A percentile compares a stretch with the other conserved stretches of the same genome.
Conservation (phyloP, 805 yeast species). For the Suhomyces sp. region DNA sequence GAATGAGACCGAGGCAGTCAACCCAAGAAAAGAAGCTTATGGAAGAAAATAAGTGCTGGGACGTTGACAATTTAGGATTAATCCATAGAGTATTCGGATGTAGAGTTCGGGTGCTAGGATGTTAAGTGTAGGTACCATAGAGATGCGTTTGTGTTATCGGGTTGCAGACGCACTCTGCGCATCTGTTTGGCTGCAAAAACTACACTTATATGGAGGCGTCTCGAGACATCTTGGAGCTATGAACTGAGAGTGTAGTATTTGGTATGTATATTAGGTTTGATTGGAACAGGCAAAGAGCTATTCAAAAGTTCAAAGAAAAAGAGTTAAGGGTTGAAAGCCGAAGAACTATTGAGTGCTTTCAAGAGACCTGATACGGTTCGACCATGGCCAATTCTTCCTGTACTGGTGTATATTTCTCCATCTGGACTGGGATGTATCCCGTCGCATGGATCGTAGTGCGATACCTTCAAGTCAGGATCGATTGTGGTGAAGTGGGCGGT, state of each 20-base stretch:
- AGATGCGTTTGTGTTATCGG: neutral
- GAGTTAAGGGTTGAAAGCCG: neutral
- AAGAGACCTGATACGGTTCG: neutral
- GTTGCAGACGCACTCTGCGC: neutral
- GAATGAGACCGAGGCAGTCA: too few species aligned
- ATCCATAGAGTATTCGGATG: too few species aligned
- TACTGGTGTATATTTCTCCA: neutral
- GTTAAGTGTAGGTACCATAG: neutral
- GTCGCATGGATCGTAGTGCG: slow-evolving; percentile 8
- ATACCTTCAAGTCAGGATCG: slow-evolving; percentile 13
- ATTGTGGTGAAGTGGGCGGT: slow-evolving; percentile 33
- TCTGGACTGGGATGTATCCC: slow-evolving; percentile 4
- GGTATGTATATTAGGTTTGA: neutral
- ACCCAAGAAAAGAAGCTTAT: too few species aligned
- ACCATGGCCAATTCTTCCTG: neutral
- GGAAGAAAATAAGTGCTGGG: too few species aligned
- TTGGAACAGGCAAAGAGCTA: too few species aligned
- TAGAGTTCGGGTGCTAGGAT: too few species aligned
- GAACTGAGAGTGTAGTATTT: neutral
- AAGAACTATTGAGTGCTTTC: neutral
- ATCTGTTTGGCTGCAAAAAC: neutral
- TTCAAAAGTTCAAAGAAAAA: neutral
- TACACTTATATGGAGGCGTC: too few species aligned
- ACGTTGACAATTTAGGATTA: too few species aligned
- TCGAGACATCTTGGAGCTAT: too few species aligned